phyloP scores from a whole-genome alignment of 2,329 filamentous ascomycete genomes.

The Pyrenophora graminea region DNA sequence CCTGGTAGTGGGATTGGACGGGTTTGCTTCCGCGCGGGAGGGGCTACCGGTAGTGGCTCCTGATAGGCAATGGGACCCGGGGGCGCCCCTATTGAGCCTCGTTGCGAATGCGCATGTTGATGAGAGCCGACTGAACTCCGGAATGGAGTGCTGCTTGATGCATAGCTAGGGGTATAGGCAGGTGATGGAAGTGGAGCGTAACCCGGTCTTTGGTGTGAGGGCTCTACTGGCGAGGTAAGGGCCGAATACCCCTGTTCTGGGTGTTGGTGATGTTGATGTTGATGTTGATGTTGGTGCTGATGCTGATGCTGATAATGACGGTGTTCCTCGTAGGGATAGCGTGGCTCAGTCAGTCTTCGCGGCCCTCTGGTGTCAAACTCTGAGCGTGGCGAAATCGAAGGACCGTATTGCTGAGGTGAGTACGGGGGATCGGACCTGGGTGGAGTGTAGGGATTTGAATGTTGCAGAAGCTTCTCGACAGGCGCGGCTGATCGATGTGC shows the following conservation, averaged over 20 bases:
- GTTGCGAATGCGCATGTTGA: constrained; percentile 43
- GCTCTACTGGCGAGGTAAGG: constrained; percentile 45
- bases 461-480: constrained; percentile 43
- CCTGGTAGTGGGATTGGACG: constrained; percentile 41
- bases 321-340: constrained; percentile 41
- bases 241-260: constrained; percentile 42
- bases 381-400: constrained; percentile 44
- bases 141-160: constrained; percentile 45
- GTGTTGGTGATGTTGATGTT: constrained; percentile 29
- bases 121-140: constrained; percentile 46
- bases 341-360: constrained; percentile 36
- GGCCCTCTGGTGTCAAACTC: constrained; percentile 39
- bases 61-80: constrained; percentile 40
- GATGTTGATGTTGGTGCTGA: constrained; percentile 14
- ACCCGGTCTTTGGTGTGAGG: constrained; percentile 35
- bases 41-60: constrained; percentile 37
- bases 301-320: constrained; percentile 30
- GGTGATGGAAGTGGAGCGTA: constrained; percentile 46
- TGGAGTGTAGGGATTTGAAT: constrained; percentile 46
- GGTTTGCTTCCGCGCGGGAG: constrained; percentile 35
- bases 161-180: constrained; percentile 47
- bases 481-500: constrained; percentile 37
- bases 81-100: constrained; percentile 39
- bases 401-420: constrained; percentile 47
- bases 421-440: constrained; percentile 47